Evolutionary conservation across 2,329 filamentous ascomycete genomes (phyloP).

Genomic region (Colletotrichum kahawae): DNA sequence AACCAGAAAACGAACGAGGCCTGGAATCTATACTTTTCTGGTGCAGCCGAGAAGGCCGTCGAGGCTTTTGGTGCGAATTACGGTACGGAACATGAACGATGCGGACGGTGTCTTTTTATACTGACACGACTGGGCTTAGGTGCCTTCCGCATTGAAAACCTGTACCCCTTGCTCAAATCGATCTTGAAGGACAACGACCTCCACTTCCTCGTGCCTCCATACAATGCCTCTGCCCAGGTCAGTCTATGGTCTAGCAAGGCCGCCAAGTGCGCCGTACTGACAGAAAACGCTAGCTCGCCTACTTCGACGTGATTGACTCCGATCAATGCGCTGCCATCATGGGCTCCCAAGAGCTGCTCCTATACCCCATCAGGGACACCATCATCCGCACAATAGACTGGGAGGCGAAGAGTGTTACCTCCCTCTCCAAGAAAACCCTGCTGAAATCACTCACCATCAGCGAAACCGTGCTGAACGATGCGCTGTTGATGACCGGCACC

Average conservation of each 20-base stretch:
- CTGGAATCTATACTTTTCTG: conserved; percentile 86
- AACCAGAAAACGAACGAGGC: conserved; percentile 76
- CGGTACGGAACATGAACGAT: conserved; percentile 53
- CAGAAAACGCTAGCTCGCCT: conserved; percentile 67
- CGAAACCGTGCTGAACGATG: conserved; percentile 81
- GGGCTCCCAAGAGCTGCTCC: conserved; percentile 82
- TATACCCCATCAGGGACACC: conserved; percentile 82
- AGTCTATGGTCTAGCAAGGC: conserved; percentile 25
- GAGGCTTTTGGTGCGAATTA: conserved; percentile 80
- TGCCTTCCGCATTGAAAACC: conserved; percentile 71
- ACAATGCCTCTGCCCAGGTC: conserved; percentile 87
- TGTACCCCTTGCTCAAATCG: conserved; percentile 78
- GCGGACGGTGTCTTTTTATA: neutral
- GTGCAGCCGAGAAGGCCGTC: conserved; percentile 81
- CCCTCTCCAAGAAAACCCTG: conserved; percentile 70
- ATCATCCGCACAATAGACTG: conserved; percentile 73
- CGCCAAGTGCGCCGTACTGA: conserved; percentile 30
- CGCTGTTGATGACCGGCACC: conserved; percentile 82
- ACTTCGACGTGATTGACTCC: conserved; percentile 72
- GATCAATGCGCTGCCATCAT: conserved; percentile 78
- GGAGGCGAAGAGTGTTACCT: conserved; percentile 67
- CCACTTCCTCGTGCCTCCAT: conserved; percentile 83
- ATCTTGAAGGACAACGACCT: conserved; percentile 73
- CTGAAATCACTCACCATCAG: conserved; percentile 70
- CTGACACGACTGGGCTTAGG: conserved; percentile 50